phyloP scores from a whole-genome alignment of 1,284 basidiomycete species.

The Rhodotorula sp. region DNA sequence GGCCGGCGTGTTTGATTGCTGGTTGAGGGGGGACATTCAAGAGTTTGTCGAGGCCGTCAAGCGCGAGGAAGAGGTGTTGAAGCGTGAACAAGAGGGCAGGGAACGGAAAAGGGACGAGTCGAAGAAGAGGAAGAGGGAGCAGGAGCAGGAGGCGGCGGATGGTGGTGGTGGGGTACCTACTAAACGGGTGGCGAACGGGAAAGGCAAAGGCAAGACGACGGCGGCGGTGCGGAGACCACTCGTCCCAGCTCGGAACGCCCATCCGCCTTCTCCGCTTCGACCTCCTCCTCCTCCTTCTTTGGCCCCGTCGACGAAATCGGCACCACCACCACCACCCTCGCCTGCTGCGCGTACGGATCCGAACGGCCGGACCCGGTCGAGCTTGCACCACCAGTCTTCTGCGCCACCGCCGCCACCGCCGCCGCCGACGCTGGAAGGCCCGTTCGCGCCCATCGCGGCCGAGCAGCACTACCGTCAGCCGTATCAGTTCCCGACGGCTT shows the following conservation, averaged over 20 bases:
- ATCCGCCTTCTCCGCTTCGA: background rate
- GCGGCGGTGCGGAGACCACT: background rate
- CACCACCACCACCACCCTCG: background rate
- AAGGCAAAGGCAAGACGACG: background rate
- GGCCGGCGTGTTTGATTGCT: constrained; percentile 87
- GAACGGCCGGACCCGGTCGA: background rate
- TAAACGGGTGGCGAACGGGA: background rate
- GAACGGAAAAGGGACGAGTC: background rate
- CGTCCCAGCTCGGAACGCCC: background rate
- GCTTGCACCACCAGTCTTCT: background rate
- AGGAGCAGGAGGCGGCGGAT: background rate
- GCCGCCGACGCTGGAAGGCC: background rate
- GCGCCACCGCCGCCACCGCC: background rate
- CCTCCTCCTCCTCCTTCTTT: background rate
- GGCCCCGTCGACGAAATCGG: background rate
- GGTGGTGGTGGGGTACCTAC: background rate
- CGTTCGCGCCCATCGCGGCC: background rate
- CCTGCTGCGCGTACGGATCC: background rate
- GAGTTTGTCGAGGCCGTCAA: constrained; percentile 58
- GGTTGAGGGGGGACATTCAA: constrained; percentile 87
- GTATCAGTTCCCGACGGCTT: background rate
- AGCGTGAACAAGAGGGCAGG: background rate
- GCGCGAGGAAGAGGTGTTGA: constrained; percentile 17
- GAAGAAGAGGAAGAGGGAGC: constrained; percentile 3
- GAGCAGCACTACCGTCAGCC: background rate